Evolutionary conservation across 768 basidiomycete genomes (phyloP).

Genomic region (Trametes maxima): DNA sequence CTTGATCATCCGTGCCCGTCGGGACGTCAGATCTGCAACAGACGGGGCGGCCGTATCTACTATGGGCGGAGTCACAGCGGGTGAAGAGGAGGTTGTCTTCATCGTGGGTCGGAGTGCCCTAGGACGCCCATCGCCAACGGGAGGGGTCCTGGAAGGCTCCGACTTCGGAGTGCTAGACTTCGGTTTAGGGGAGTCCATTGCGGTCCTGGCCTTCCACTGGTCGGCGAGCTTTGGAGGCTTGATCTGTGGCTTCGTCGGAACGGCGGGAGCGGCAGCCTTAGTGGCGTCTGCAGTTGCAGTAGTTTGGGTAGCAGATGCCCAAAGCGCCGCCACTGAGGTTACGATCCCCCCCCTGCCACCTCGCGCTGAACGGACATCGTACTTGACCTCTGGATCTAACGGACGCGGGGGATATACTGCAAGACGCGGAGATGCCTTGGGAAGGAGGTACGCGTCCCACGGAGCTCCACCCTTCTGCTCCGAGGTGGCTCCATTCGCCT

Average conservation of each 20-base stretch:
- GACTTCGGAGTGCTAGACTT: constrained; percentile 4
- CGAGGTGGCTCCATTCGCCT: neutral
- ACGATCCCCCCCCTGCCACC: constrained; percentile 79
- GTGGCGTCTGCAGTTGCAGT: constrained; percentile 2
- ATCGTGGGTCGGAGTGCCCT: constrained; percentile 13
- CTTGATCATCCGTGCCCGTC: constrained; percentile 48
- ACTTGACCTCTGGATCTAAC: constrained; percentile 57
- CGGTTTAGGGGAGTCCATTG: neutral
- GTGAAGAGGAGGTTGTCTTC: constrained; percentile 20
- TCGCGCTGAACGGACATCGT: constrained; percentile 75
- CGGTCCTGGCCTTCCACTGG: constrained; percentile 10
- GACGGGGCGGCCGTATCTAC: constrained; percentile 3
- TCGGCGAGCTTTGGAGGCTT: constrained; percentile 16
- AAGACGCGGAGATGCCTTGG: constrained; percentile 20
- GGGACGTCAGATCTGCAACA: constrained; percentile 23
- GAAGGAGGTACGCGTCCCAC: constrained; percentile 11
- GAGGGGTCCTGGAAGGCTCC: constrained; percentile 7
- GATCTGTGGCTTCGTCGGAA: constrained; percentile 7
- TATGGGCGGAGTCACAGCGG: constrained; percentile 13
- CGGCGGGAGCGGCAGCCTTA: neutral
- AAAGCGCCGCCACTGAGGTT: constrained; percentile 70
- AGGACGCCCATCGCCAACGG: constrained; percentile 1
- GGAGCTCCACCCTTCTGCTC: neutral
- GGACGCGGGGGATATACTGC: constrained; percentile 28
- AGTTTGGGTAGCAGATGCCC: constrained; percentile 49